Evolutionary conservation across 164 flowering plant species (phyloP).

Genomic region (Magnolia changhungtana): DNA sequence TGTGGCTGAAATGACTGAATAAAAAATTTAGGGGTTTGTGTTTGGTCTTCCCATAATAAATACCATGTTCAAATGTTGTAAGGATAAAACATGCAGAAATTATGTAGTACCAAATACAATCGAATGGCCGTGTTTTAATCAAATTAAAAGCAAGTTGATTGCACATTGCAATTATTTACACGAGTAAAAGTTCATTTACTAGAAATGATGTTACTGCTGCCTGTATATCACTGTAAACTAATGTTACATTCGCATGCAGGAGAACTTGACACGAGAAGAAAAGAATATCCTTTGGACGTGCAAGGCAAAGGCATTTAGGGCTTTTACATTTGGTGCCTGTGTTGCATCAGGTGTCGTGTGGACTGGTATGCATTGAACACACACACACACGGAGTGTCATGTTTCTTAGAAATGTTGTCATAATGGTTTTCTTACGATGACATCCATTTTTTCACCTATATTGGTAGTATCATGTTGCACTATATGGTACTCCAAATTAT

Average conservation of each 20-base stretch:
- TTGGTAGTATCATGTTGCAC: not conserved
- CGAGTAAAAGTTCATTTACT: not conserved
- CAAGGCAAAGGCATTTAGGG: slow-evolving; percentile 33
- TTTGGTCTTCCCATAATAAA: too few species aligned
- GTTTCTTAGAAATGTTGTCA: not conserved
- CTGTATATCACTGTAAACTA: not conserved
- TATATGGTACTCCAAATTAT: too few species aligned
- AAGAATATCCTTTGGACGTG: slow-evolving; percentile 27
- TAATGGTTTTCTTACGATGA: not conserved
- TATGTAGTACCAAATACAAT: too few species aligned
- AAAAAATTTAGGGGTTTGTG: too few species aligned
- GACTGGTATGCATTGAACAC: slow-evolving; percentile 34
- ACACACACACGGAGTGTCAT: not conserved
- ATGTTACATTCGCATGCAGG: slow-evolving; percentile 23
- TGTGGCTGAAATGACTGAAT: too few species aligned
- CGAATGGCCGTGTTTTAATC: too few species aligned
- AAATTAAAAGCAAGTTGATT: too few species aligned
- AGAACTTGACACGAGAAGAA: slow-evolving; percentile 43
- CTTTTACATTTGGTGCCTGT: slow-evolving; percentile 27
- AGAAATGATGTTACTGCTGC: not conserved
- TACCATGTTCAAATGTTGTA: too few species aligned
- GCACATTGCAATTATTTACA: too few species aligned
- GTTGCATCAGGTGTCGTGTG: slow-evolving; percentile 31
- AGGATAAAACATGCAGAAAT: too few species aligned
- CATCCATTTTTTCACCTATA: not conserved